Evolutionary conservation across 148 eudicot genomes (phyloP), one percentile per base, ranked within the genome.

Genomic region (Mesembryanthemum crystallinum): DNA sequence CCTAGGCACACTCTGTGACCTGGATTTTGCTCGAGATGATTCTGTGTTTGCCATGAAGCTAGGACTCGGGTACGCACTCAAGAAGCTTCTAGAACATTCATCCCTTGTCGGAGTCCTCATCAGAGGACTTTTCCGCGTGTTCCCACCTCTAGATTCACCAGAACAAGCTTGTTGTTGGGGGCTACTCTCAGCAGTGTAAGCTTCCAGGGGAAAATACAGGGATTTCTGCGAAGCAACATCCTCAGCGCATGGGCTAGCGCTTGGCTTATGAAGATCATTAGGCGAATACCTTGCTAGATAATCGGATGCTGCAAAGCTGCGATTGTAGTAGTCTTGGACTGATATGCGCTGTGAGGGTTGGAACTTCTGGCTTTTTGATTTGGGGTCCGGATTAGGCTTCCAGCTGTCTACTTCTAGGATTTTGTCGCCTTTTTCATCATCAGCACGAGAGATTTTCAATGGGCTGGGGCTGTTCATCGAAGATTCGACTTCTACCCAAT

Each of bases 351-450:
- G 84, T 37, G 84, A 66, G 12, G 73, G 64, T n/a, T 76, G 88
- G 30, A 67, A 33, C 7, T 72, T 67, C 71, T 32, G 76, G 77
- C 67, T 79, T 58, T 72, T 63, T 69, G 72, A 71, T 49, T 63
- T 82, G 28, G 86, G 73, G 73, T 72, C 77, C 13, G 71, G 39
- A 59, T 64, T 86, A 62, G 98, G 96, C 62, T 85, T 89, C 93
- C 98, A 90, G 63, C 90, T 90, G 73, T 94, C 98, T 12, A 94
- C 82, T 78, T 94, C 97, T 2, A 91, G 90, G 73, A 94, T 90
- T 84, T 94, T 94, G 84, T 88, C 98, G 58, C 76, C 81, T 69
- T 83, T 84, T 72, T 88, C 89, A 61, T 90, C 90, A 29, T 90
- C 91, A 0, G 76, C 68, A 7, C 33, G 17, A 21, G 70, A 27